A percentile compares a stretch with the other conserved stretches of the same genome.
phyloP scores from a whole-genome alignment of 1,139 yeast genomes.

The Magnusiomyces suaveolens region DNA sequence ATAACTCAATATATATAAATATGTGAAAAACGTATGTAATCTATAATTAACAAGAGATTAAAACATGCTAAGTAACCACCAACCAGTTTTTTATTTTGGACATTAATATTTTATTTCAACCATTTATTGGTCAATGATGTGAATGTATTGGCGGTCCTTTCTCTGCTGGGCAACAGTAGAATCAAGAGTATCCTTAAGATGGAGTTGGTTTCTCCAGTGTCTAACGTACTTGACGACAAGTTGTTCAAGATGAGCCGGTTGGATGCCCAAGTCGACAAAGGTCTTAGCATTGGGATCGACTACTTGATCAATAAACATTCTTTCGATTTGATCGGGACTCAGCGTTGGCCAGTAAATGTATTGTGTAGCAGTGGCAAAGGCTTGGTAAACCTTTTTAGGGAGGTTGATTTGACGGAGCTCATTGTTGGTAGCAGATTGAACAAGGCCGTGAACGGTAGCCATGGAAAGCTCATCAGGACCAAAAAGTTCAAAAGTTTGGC shows the following conservation, averaged over 20 bases:
- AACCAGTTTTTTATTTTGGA: too few relatives aligned
- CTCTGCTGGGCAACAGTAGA: slow-evolving; percentile 27
- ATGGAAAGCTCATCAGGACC: slow-evolving; percentile 65
- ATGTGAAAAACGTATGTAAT: neutral
- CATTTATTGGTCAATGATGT: slow-evolving; percentile 23
- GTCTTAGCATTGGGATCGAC: slow-evolving; percentile 55
- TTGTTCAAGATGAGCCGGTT: slow-evolving; percentile 58
- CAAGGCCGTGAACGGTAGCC: slow-evolving; percentile 59
- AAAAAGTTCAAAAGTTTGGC: slow-evolving; percentile 63
- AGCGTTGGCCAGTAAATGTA: slow-evolving; percentile 59
- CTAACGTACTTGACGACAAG: slow-evolving; percentile 54
- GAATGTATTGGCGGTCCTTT: slow-evolving; percentile 28
- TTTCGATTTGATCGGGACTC: slow-evolving; percentile 67
- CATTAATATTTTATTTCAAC: too few relatives aligned
- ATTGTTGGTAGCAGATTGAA: slow-evolving; percentile 48
- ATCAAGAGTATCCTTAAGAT: slow-evolving; percentile 30
- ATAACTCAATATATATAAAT: neutral
- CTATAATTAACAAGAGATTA: neutral
- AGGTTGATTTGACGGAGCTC: slow-evolving; percentile 40
- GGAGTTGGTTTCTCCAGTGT: slow-evolving; percentile 31
- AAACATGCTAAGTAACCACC: neutral
- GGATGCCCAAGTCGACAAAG: slow-evolving; percentile 65
- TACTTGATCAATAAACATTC: slow-evolving; percentile 60
- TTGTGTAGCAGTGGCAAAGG: slow-evolving; percentile 44
- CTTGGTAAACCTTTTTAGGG: slow-evolving; percentile 43